phyloP scores from a whole-genome alignment of 192 early-diverging fungal genomes.

The Backusella liffmaniae region DNA sequence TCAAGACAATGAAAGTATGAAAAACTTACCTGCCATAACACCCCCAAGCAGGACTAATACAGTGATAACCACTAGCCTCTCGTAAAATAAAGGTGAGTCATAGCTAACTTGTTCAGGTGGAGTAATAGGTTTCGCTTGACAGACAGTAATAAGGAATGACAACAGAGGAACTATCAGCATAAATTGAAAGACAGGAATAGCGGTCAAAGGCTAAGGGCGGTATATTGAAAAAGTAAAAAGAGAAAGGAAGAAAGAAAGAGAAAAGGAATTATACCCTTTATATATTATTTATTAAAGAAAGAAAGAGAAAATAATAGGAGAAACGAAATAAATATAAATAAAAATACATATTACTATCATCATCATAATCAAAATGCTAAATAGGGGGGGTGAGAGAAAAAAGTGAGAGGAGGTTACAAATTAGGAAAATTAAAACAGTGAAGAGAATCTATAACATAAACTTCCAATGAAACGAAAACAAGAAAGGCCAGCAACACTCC shows the following conservation, averaged over 20 bases:
- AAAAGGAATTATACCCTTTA: background rate
- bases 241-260: background rate
- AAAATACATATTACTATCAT: conserved; percentile 5
- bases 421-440: background rate
- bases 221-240: background rate
- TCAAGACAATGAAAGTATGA: background rate
- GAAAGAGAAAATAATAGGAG: background rate
- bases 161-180: background rate
- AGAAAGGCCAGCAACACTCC: conserved; percentile 68
- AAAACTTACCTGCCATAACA: conserved; percentile 66
- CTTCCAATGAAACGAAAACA: conserved; percentile 69
- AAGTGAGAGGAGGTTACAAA: background rate
- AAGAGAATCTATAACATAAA: conserved; percentile 60
- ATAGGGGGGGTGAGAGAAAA: no score
- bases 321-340: conserved; percentile 4
- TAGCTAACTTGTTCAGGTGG: background rate
- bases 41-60: conserved; percentile 79
- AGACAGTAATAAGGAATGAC: background rate
- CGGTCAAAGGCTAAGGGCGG: background rate
- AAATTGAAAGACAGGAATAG: background rate
- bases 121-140: background rate
- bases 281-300: conserved; percentile 1
- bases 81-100: conserved; percentile 39
- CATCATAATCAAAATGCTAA: background rate
- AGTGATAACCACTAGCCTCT: conserved; percentile 48